A percentile compares a stretch with the other conserved stretches of the same genome.
These are phyloP conservation scores for Phylloporus rhodoxanthus DNA, from an alignment of 768 basidiomycete genomes.

Conservation along the genomic window DNA sequence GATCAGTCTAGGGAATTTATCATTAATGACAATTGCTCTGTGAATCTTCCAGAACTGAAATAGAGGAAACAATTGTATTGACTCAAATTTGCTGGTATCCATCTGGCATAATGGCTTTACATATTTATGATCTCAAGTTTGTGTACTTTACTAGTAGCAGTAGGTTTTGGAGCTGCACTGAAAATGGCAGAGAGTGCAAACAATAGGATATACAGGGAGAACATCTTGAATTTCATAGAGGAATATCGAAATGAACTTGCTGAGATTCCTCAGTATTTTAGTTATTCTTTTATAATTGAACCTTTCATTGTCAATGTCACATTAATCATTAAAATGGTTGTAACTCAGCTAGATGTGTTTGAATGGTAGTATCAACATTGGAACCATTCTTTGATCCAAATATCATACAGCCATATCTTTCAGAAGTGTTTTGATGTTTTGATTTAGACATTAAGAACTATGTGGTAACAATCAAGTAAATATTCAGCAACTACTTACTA, in stretches of 20 bases:
- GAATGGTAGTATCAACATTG: no score
- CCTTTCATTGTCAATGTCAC: background rate
- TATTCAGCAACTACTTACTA: no score
- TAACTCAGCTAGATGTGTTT: background rate
- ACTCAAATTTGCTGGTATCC: background rate
- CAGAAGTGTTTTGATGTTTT: no score
- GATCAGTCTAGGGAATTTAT: background rate
- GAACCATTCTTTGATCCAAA: no score
- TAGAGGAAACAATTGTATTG: no score
- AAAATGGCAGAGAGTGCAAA: background rate
- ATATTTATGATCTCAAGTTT: background rate
- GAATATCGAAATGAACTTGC: background rate
- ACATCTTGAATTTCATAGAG: background rate
- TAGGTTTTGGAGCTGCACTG: background rate
- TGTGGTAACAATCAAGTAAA: no score
- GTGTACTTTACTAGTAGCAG: background rate
- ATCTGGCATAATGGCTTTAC: background rate
- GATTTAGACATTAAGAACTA: no score
- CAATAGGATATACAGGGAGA: background rate
- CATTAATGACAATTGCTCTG: conserved; percentile 5
- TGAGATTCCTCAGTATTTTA: background rate
- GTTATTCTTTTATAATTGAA: background rate
- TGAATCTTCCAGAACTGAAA: background rate
- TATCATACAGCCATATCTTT: no score
- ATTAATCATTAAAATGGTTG: background rate